Evolutionary conservation across 345 rosid species (phyloP).

Genomic region (Salix brachista): DNA sequence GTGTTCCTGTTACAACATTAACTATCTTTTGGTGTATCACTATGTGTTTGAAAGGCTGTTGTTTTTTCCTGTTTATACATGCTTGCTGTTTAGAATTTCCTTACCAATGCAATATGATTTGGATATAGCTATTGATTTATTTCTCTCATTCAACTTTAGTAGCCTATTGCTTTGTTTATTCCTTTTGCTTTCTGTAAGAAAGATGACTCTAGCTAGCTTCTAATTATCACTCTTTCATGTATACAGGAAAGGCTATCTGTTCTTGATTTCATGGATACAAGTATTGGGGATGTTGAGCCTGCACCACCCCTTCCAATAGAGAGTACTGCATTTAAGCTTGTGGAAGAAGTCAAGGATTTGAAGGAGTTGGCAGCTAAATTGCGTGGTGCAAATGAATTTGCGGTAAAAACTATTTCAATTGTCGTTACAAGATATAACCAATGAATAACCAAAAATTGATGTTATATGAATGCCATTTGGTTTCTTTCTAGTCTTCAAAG

Average conservation of each 20-base stretch:
- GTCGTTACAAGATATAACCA: not conserved
- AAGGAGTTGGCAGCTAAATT: constrained; percentile 69
- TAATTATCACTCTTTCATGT: not conserved
- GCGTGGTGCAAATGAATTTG: constrained; percentile 60
- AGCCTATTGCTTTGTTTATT: not conserved
- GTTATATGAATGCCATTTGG: not conserved
- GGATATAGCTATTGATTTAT: not conserved
- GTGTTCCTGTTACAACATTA: not conserved
- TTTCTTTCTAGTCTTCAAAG: not conserved
- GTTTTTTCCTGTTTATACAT: not conserved
- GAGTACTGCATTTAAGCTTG: constrained; percentile 62
- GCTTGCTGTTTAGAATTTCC: not conserved
- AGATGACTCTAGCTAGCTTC: not conserved
- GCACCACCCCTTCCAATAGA: constrained; percentile 46
- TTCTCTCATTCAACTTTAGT: not conserved
- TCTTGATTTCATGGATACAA: constrained; percentile 64
- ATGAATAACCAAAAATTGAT: not conserved
- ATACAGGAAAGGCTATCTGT: constrained; percentile 67
- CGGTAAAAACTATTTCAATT: constrained; percentile 43
- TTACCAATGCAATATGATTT: not conserved
- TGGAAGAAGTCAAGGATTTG: constrained; percentile 73
- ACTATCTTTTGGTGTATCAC: not conserved
- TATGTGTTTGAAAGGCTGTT: not conserved
- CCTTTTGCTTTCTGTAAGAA: not conserved
- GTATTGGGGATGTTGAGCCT: constrained; percentile 36